These are phyloP conservation scores for Capsicum rhomboideum DNA, from an alignment of 257 asterid genomes.

Conservation along the genomic window DNA sequence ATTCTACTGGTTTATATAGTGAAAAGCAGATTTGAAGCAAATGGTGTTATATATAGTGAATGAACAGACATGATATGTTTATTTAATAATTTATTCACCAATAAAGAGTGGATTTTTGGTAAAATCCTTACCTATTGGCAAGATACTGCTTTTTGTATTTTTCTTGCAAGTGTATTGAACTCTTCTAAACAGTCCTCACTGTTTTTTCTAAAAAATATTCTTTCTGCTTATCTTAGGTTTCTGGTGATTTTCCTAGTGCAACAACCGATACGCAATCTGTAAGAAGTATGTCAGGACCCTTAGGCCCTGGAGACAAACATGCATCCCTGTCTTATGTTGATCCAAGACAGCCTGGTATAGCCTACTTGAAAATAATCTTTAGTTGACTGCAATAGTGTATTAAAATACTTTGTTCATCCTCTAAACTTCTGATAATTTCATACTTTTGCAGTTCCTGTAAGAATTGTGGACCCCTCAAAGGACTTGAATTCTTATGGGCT, in stretches of 20 bases:
- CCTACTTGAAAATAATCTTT: neutral
- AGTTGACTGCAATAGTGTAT: neutral
- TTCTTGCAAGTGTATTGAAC: neutral
- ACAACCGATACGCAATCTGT: conserved; percentile 72
- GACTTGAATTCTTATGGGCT: conserved; percentile 84
- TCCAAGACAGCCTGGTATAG: conserved; percentile 86
- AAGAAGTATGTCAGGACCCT: conserved; percentile 92
- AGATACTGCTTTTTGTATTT: neutral
- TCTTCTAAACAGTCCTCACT: neutral
- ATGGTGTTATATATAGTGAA: neutral
- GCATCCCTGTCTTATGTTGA: conserved; percentile 64
- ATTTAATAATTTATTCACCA: neutral
- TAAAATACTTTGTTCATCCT: neutral
- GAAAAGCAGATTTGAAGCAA: neutral
- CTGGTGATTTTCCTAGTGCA: conserved; percentile 79
- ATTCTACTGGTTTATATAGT: neutral
- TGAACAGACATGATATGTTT: neutral
- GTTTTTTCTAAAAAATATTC: neutral
- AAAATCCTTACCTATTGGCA: neutral
- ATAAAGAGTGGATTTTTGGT: neutral
- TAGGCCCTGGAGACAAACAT: conserved; percentile 81
- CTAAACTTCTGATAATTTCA: neutral
- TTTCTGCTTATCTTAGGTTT: conserved; percentile 31
- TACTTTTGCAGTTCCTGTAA: conserved; percentile 65
- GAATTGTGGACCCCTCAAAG: conserved; percentile 83